Evolutionary conservation across 176 grass and related monocot species (phyloP).

Genomic region (Hordeum marinum): DNA sequence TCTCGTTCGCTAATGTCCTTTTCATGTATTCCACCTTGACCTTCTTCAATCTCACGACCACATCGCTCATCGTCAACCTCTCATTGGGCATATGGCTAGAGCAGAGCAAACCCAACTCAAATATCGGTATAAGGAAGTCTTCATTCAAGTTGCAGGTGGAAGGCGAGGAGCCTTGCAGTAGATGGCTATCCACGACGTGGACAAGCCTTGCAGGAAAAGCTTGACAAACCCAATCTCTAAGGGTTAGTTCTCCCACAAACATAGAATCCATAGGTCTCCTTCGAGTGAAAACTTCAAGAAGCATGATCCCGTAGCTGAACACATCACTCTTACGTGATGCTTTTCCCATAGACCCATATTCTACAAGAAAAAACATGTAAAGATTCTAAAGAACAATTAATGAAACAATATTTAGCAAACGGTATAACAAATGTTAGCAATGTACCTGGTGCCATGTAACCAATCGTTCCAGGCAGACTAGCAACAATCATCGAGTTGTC

Average conservation of each 20-base stretch:
- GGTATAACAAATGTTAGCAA: not conserved
- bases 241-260: not conserved
- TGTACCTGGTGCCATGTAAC: slow-evolving; percentile 13
- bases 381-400: not conserved
- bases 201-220: not conserved
- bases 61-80: not conserved
- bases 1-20: not conserved
- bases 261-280: not conserved
- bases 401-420: not conserved
- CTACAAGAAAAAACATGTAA: not conserved
- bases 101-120: not conserved
- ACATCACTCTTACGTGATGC: not conserved
- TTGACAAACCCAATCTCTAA: not conserved
- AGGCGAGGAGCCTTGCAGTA: not conserved
- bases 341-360: not conserved
- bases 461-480: not conserved
- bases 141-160: not conserved
- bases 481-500: not conserved
- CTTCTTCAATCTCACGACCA: not conserved
- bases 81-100: not conserved
- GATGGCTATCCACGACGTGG: not conserved
- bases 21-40: not conserved
- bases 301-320: not conserved
- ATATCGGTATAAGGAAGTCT: not conserved
- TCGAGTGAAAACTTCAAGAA: not conserved